phyloP scores from a whole-genome alignment of 192 early-diverging fungal species.

The Backusella psychrophila region DNA sequence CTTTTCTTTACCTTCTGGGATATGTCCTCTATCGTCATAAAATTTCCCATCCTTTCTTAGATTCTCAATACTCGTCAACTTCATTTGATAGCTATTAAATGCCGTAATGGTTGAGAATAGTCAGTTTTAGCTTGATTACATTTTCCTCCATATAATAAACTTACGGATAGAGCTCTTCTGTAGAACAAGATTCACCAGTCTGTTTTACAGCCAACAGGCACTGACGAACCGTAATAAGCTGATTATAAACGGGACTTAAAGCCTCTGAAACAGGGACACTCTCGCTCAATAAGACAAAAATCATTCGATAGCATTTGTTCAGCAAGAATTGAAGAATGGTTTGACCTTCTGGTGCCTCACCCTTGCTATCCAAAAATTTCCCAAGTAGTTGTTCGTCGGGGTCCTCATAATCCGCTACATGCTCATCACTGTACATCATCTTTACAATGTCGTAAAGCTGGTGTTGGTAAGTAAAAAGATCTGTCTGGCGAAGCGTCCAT shows the following conservation, averaged over 20 bases:
- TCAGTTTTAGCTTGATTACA: background rate
- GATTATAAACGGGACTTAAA: constrained; percentile 69
- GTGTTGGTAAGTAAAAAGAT: constrained; percentile 67
- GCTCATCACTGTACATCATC: constrained; percentile 43
- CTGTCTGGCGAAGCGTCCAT: constrained; percentile 79
- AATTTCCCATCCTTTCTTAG: constrained; percentile 85
- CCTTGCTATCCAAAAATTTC: constrained; percentile 59
- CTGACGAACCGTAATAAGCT: constrained; percentile 66
- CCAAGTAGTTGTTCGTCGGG: constrained; percentile 2
- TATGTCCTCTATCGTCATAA: constrained; percentile 71
- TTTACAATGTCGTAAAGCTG: constrained; percentile 73
- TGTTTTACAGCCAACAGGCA: constrained; percentile 65
- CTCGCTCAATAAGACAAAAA: constrained; percentile 67
- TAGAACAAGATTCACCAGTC: constrained; percentile 59
- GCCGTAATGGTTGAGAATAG: background rate
- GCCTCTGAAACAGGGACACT: constrained; percentile 70
- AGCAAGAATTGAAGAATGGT: constrained; percentile 62
- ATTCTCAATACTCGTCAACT: constrained; percentile 78
- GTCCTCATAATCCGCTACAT: background rate
- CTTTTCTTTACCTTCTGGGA: constrained; percentile 51
- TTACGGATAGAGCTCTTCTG: constrained; percentile 68
- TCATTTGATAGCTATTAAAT: constrained; percentile 65
- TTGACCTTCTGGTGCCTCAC: constrained; percentile 65
- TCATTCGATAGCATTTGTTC: constrained; percentile 73
- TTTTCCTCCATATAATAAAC: background rate